phyloP scores from a whole-genome alignment of 352 stramenopile species.

The Blastocystis sp. region DNA sequence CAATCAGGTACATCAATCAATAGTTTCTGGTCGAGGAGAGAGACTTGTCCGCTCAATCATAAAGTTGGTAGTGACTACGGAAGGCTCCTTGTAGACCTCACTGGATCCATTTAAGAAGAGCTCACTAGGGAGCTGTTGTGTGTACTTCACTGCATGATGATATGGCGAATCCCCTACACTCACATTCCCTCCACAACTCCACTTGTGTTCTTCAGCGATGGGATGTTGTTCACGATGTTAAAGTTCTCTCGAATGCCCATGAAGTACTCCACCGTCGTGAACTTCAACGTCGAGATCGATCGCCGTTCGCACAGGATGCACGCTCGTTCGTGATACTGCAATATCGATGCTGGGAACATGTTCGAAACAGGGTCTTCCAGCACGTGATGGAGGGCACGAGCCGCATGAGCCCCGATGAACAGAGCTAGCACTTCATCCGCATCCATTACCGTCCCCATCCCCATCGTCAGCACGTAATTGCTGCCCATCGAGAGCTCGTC shows the following conservation, averaged over 20 bases:
- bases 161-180: constrained; percentile 13
- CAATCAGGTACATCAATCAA: no score
- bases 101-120: background rate
- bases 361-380: constrained; percentile 40
- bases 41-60: background rate
- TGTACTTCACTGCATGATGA: constrained; percentile 21
- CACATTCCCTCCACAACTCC: background rate
- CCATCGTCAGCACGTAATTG: constrained; percentile 60
- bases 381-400: constrained; percentile 48
- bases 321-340: constrained; percentile 44
- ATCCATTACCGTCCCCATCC: constrained; percentile 53
- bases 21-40: background rate
- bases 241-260: constrained; percentile 48
- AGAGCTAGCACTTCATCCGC: constrained; percentile 18
- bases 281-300: constrained; percentile 46
- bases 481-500: constrained; percentile 23
- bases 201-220: background rate
- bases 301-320: constrained; percentile 17
- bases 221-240: constrained; percentile 30
- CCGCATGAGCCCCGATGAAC: constrained; percentile 15
- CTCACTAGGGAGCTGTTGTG: background rate
- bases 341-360: constrained; percentile 55
- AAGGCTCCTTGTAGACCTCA: background rate
- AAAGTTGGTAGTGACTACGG: background rate
- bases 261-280: constrained; percentile 56